phyloP scores from a whole-genome alignment of 805 yeast species.

The Myxozyma lipomycoides region DNA sequence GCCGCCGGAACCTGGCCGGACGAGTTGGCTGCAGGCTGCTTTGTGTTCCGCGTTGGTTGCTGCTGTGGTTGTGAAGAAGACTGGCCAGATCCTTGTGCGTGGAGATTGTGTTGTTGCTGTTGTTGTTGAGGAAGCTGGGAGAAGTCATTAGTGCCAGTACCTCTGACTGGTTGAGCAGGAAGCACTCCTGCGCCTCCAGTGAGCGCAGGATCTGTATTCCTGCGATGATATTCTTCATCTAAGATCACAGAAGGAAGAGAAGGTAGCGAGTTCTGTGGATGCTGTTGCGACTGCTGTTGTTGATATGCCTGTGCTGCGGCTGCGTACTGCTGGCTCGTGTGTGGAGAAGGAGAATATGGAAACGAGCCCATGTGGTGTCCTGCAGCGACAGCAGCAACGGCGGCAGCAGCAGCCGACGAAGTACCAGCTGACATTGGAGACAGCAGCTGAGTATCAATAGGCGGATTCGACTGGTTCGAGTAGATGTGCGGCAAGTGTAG shows the following conservation, averaged over 20 bases:
- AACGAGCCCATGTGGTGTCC: background rate
- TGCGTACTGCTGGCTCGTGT: constrained; percentile 10
- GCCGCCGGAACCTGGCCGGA: constrained; percentile 28
- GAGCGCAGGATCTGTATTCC: constrained; percentile 24
- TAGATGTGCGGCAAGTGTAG: constrained; percentile 11
- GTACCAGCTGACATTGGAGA: constrained; percentile 16
- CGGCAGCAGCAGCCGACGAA: constrained; percentile 10
- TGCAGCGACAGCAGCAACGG: constrained; percentile 5
- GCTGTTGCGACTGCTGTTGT: constrained; percentile 4
- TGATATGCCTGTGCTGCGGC: constrained; percentile 6
- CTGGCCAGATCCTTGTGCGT: background rate
- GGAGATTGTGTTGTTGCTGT: constrained; percentile 12
- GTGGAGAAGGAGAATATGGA: constrained; percentile 15
- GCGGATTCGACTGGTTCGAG: constrained; percentile 23
- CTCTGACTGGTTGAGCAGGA: constrained; percentile 22
- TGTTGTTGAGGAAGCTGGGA: constrained; percentile 21
- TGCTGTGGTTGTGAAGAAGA: constrained; percentile 4
- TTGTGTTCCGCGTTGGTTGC: constrained; percentile 2
- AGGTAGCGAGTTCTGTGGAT: constrained; percentile 1
- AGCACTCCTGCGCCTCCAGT: constrained; percentile 23
- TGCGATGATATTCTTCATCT: constrained; percentile 6
- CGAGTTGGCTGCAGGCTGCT: constrained; percentile 12
- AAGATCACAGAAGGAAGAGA: constrained; percentile 6
- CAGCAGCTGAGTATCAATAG: constrained; percentile 28
- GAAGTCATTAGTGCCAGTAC: constrained; percentile 19